Conservation (phyloP, 176 grass and related monocot species). For the Phoenix dactylifera region DNA sequence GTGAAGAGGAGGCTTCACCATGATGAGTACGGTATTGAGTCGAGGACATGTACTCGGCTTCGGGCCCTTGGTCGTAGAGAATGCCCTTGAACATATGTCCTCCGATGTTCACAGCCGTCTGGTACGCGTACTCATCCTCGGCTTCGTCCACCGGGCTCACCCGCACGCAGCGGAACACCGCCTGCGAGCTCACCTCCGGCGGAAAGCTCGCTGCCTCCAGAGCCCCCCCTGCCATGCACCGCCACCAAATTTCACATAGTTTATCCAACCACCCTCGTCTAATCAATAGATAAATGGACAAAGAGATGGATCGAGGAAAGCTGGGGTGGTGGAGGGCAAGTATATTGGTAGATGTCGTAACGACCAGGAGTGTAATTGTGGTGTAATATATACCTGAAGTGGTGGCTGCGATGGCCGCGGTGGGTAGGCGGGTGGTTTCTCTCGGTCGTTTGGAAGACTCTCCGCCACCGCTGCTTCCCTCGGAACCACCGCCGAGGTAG, state of each 20-base stretch:
- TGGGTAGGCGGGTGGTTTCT: slow-evolving; percentile 19
- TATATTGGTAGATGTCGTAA: not conserved
- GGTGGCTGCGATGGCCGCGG: slow-evolving; percentile 19
- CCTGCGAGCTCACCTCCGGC: slow-evolving; percentile 72
- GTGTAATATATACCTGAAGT: slow-evolving; percentile 41
- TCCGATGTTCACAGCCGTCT: slow-evolving; percentile 69
- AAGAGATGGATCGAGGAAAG: not conserved
- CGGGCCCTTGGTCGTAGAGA: slow-evolving; percentile 70
- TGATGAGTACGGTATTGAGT: slow-evolving; percentile 36
- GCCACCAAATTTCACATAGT: not conserved
- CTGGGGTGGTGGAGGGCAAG: not conserved
- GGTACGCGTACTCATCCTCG: slow-evolving; percentile 79
- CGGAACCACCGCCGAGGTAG: not conserved
- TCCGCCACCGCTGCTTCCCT: slow-evolving; percentile 14
- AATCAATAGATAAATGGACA: too few species aligned
- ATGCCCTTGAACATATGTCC: slow-evolving; percentile 95
- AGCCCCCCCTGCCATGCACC: slow-evolving; percentile 28
- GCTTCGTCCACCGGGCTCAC: slow-evolving; percentile 58
- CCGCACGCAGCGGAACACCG: slow-evolving; percentile 75
- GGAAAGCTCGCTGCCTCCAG: slow-evolving; percentile 48
- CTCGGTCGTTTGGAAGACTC: slow-evolving; percentile 47
- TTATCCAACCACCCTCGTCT: too few species aligned
- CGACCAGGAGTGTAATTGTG: not conserved
- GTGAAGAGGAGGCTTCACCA: slow-evolving; percentile 37
- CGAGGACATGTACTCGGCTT: not conserved